Evolutionary conservation across 306 rosid genomes (phyloP).

Genomic region (Myrica gale): DNA sequence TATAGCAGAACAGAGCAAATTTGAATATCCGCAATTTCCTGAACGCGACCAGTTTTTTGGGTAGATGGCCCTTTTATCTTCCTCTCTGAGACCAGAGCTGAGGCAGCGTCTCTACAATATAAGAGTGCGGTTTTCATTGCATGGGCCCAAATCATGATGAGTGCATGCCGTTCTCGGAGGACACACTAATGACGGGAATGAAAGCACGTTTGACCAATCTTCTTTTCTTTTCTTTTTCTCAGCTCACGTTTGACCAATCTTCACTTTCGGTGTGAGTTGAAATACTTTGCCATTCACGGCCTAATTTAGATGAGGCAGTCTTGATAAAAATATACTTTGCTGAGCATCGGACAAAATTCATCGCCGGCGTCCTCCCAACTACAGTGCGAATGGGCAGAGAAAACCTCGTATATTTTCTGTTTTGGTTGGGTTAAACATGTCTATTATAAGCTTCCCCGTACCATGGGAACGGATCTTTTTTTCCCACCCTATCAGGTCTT

Average conservation of each 20-base stretch:
- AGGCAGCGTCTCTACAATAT: too few relatives aligned
- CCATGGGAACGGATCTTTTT: slow-evolving; percentile 17
- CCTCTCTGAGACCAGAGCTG: too few relatives aligned
- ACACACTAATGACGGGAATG: slow-evolving; percentile 55
- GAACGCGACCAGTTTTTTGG: too few relatives aligned
- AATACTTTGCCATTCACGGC: slow-evolving; percentile 13
- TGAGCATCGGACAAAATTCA: slow-evolving; percentile 25
- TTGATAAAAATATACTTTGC: slow-evolving; percentile 4
- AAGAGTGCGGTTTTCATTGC: too few relatives aligned
- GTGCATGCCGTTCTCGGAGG: slow-evolving; percentile 62
- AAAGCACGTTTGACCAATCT: slow-evolving; percentile 60
- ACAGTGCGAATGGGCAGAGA: background rate
- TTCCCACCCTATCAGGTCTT: background rate
- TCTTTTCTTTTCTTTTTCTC: too few relatives aligned
- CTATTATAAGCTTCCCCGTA: slow-evolving; percentile 2
- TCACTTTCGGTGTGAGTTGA: slow-evolving; percentile 51
- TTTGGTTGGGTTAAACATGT: slow-evolving; percentile 7
- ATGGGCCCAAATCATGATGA: too few relatives aligned
- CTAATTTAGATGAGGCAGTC: slow-evolving; percentile 12
- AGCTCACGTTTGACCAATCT: slow-evolving; percentile 55
- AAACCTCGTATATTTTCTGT: slow-evolving; percentile 31
- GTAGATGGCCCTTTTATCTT: too few relatives aligned
- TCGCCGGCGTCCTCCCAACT: slow-evolving; percentile 11
- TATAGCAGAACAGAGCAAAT: too few relatives aligned
- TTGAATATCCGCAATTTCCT: too few relatives aligned